phyloP scores from a whole-genome alignment of 176 grass and related monocot genomes.

The Triticum turgidum region DNA sequence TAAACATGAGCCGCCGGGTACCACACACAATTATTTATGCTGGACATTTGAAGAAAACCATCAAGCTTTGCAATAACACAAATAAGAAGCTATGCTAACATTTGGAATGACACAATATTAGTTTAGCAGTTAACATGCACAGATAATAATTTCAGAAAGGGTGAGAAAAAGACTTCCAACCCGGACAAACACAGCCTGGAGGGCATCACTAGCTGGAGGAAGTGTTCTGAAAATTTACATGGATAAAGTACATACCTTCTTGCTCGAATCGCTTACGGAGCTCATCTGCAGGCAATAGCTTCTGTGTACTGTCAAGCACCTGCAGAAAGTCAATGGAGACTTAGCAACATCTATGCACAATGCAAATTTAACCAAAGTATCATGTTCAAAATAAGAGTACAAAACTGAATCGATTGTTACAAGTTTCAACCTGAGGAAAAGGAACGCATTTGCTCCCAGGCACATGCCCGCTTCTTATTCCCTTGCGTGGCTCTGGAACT shows the following conservation, averaged over 20 bases:
- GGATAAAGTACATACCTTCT: slow-evolving; percentile 59
- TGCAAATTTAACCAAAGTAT: not conserved
- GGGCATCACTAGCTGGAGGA: not conserved
- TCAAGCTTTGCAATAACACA: not conserved
- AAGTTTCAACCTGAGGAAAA: slow-evolving; percentile 63
- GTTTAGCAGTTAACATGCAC: not conserved
- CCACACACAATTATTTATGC: not conserved
- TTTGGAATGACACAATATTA: slow-evolving; percentile 4
- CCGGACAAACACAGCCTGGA: not conserved
- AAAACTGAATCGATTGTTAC: slow-evolving; percentile 8
- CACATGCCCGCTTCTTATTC: slow-evolving; percentile 85
- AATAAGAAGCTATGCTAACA: slow-evolving; percentile 6
- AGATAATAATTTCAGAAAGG: not conserved
- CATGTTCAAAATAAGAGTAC: not conserved
- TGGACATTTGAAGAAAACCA: not conserved
- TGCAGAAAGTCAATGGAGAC: slow-evolving; percentile 40
- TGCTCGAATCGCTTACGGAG: slow-evolving; percentile 80
- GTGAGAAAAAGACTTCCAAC: not conserved
- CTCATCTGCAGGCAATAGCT: slow-evolving; percentile 65
- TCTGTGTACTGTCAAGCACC: slow-evolving; percentile 89
- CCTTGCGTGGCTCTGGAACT: slow-evolving; percentile 89
- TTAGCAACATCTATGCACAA: not conserved
- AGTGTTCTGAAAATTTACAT: not conserved
- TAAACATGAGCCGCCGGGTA: not conserved
- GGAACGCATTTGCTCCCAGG: slow-evolving; percentile 96